Conservation (phyloP, 768 basidiomycete species). For the Lactarius akahatsu region DNA sequence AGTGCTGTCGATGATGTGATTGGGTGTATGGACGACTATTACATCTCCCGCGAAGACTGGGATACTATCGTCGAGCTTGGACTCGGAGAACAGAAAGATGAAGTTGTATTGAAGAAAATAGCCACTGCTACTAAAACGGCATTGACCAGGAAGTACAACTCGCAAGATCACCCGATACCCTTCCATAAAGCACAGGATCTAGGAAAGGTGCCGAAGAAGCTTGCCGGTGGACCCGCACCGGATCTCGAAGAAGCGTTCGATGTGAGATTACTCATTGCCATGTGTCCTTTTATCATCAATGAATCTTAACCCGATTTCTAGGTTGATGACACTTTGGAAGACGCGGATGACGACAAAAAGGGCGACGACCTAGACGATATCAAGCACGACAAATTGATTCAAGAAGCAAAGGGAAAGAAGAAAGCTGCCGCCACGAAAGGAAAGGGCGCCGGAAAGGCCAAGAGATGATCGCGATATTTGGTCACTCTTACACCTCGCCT, state of each 20-base stretch:
- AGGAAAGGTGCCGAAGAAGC: constrained; percentile 77
- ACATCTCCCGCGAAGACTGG: constrained; percentile 92
- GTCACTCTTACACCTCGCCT: not conserved
- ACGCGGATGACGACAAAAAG: constrained; percentile 31
- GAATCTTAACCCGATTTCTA: constrained; percentile 11
- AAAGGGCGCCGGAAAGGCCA: constrained; percentile 25
- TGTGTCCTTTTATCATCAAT: not conserved
- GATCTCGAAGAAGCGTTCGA: constrained; percentile 93
- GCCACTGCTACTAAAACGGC: constrained; percentile 74
- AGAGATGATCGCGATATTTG: constrained; percentile 6
- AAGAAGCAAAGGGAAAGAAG: constrained; percentile 25
- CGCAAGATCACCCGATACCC: constrained; percentile 85
- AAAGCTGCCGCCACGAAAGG: constrained; percentile 15
- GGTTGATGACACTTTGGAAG: constrained; percentile 30
- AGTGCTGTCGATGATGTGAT: constrained; percentile 82
- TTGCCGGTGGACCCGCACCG: constrained; percentile 69
- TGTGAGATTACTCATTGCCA: constrained; percentile 42
- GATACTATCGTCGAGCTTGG: constrained; percentile 94
- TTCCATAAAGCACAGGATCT: constrained; percentile 88
- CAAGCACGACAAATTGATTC: constrained; percentile 37
- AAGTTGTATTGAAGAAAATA: constrained; percentile 79
- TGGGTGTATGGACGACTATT: constrained; percentile 90
- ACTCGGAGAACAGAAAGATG: constrained; percentile 75
- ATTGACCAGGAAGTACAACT: constrained; percentile 92
- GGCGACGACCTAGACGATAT: constrained; percentile 31